Evolutionary conservation across 805 yeast species (phyloP).

Genomic region (Metschnikowia amazonensis): DNA sequence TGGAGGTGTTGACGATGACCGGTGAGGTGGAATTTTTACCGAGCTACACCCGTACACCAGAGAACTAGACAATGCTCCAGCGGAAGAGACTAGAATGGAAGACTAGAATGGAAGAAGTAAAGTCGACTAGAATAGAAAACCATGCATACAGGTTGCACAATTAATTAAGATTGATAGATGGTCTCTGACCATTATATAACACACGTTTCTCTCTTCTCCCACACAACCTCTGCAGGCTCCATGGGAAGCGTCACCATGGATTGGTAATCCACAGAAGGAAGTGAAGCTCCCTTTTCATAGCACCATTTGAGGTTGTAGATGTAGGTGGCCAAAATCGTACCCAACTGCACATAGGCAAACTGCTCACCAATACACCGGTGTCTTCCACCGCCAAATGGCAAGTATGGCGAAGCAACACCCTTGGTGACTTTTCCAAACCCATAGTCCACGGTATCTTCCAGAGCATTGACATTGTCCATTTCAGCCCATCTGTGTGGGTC

Average conservation of each 20-base stretch:
- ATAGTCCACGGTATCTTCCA: slow-evolving; percentile 63
- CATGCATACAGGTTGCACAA: no score
- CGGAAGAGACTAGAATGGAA: no score
- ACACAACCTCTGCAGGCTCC: slow-evolving; percentile 64
- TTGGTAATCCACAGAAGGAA: slow-evolving; percentile 73
- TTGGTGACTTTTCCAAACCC: slow-evolving; percentile 96
- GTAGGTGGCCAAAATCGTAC: slow-evolving; percentile 72
- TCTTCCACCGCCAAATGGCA: slow-evolving; percentile 99
- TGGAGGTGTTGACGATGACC: slow-evolving; percentile 25
- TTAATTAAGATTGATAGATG: no score
- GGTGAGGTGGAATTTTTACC: not conserved
- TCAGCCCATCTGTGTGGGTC: slow-evolving; percentile 84
- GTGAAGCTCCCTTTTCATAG: slow-evolving; percentile 35
- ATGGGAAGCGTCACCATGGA: slow-evolving; percentile 92
- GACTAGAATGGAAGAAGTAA: no score
- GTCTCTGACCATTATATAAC: slow-evolving; percentile 21
- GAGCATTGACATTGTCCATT: slow-evolving; percentile 24
- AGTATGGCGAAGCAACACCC: slow-evolving; percentile 92
- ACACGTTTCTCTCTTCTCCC: slow-evolving; percentile 62
- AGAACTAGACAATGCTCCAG: no score
- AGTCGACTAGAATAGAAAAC: no score
- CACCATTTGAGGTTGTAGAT: slow-evolving; percentile 78
- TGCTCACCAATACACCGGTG: slow-evolving; percentile 99
- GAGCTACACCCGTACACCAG: slow-evolving; percentile 5
- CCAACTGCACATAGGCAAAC: slow-evolving; percentile 91